Evolutionary conservation across 192 early-diverging fungal genomes (phyloP).

Genomic region (Coemansia sp.): DNA sequence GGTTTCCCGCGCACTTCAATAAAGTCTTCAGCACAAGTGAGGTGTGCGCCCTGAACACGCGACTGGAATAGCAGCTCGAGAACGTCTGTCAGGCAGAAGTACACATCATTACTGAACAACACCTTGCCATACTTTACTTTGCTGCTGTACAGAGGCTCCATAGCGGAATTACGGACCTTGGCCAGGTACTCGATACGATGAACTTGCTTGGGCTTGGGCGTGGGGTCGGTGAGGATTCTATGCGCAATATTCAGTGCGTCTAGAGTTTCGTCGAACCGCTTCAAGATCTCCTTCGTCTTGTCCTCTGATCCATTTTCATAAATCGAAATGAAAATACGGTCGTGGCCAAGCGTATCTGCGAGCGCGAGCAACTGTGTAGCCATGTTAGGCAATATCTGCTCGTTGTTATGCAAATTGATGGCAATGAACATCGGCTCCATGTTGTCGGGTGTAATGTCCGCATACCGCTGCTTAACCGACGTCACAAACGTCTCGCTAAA

Average conservation of each 20-base stretch:
- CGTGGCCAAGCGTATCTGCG: conserved; percentile 33
- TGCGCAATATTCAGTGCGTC: conserved; percentile 30
- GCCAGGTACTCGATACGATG: conserved; percentile 58
- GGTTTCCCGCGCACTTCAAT: conserved; percentile 26
- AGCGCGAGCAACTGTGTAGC: conserved; percentile 37
- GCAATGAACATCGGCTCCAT: conserved; percentile 32
- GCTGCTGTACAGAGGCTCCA: conserved; percentile 41
- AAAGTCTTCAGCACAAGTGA: conserved; percentile 59
- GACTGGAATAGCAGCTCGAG: conserved; percentile 58
- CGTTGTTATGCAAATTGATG: conserved; percentile 50
- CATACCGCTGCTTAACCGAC: conserved; percentile 20
- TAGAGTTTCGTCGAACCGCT: conserved; percentile 17
- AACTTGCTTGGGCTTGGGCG: background rate
- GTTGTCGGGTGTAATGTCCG: background rate
- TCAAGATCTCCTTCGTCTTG: conserved; percentile 41
- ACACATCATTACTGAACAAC: conserved; percentile 52
- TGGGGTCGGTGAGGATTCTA: conserved; percentile 23
- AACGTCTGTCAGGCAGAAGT: conserved; percentile 55
- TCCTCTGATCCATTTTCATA: conserved; percentile 58
- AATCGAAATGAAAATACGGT: conserved; percentile 46
- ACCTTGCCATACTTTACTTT: conserved; percentile 27
- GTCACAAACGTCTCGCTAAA: conserved; percentile 14
- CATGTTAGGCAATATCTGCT: conserved; percentile 49
- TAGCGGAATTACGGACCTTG: conserved; percentile 49
- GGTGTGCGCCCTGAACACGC: conserved; percentile 42